A percentile compares a stretch with the other conserved stretches of the same genome.
Evolutionary conservation across 164 flowering plant species (phyloP).

Genomic region (Stephania japonica): DNA sequence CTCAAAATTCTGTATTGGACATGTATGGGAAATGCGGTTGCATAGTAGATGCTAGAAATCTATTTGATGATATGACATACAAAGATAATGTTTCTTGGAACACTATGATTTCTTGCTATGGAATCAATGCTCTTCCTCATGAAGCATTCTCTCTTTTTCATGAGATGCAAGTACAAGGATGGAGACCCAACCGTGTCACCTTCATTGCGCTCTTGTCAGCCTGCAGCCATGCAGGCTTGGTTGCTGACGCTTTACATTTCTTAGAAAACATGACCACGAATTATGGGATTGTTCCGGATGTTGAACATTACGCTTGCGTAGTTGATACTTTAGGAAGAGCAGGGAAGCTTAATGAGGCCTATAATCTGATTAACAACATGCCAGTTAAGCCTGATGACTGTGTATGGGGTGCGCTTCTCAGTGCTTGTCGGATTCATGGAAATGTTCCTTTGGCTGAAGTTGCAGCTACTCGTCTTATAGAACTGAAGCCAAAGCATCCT

Average conservation of each 20-base stretch:
- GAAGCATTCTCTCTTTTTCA: slow-evolving; percentile 19
- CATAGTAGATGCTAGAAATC: slow-evolving; percentile 17
- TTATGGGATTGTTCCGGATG: slow-evolving; percentile 20
- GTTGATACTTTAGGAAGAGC: slow-evolving; percentile 22
- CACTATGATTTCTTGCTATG: slow-evolving; percentile 23
- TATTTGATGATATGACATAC: slow-evolving; percentile 17
- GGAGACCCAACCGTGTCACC: slow-evolving; percentile 24
- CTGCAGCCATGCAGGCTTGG: slow-evolving; percentile 25
- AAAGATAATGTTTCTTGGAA: slow-evolving; percentile 28
- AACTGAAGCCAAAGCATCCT: slow-evolving; percentile 24
- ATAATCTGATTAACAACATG: slow-evolving; percentile 22
- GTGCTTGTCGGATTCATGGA: slow-evolving; percentile 26
- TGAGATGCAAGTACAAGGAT: slow-evolving; percentile 23
- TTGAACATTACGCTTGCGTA: slow-evolving; percentile 26
- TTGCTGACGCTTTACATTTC: slow-evolving; percentile 19
- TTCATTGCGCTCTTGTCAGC: slow-evolving; percentile 26
- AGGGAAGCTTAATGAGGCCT: slow-evolving; percentile 24
- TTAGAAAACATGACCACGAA: slow-evolving; percentile 18
- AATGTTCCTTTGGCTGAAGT: slow-evolving; percentile 24
- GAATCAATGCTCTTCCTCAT: slow-evolving; percentile 14
- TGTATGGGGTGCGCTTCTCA: slow-evolving; percentile 28
- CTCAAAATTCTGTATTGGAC: slow-evolving; percentile 24
- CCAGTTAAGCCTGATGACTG: slow-evolving; percentile 25
- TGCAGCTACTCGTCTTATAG: slow-evolving; percentile 22
- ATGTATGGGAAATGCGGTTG: slow-evolving; percentile 33